Evolutionary conservation across 106 monocot species (phyloP).

Genomic region (Dendrobium officinale): DNA sequence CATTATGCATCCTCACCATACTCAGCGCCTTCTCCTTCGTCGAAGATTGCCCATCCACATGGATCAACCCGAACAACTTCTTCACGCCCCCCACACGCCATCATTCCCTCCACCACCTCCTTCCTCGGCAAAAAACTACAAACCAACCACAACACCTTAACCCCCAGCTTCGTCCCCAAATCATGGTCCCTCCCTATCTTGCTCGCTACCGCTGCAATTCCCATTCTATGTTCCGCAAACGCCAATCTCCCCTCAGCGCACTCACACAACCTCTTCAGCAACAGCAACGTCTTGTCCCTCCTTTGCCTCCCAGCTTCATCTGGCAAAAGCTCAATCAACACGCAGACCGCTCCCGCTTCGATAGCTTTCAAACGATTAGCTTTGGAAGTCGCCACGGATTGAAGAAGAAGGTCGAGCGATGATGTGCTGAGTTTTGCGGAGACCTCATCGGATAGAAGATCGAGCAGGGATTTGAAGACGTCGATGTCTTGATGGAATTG

Average conservation of each 20-base stretch:
- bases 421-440: constrained; percentile 40
- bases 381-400: constrained; percentile 30
- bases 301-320: constrained; percentile 34
- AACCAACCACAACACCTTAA: constrained; percentile 70
- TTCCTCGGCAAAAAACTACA: constrained; percentile 34
- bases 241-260: constrained; percentile 69
- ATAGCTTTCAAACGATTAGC: constrained; percentile 33
- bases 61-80: constrained; percentile 56
- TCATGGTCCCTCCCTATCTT: constrained; percentile 61
- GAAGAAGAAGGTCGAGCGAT: constrained; percentile 49
- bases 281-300: constrained; percentile 46
- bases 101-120: constrained; percentile 64
- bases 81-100: constrained; percentile 48
- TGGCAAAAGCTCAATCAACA: constrained; percentile 61
- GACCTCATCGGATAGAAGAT: constrained; percentile 63
- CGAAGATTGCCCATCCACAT: constrained; percentile 38
- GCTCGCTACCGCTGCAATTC: constrained; percentile 52
- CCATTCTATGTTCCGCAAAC: constrained; percentile 53
- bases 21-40: constrained; percentile 46
- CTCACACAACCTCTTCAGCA: constrained; percentile 61
- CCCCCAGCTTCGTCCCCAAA: constrained; percentile 47
- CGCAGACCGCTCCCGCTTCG: constrained; percentile 54
- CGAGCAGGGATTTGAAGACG: constrained; percentile 51
- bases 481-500: constrained; percentile 23
- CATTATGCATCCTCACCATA: constrained; percentile 52